Evolutionary conservation across 169 alveolate genomes (phyloP).

Genomic region (Ichthyophthirius multifiliis): DNA sequence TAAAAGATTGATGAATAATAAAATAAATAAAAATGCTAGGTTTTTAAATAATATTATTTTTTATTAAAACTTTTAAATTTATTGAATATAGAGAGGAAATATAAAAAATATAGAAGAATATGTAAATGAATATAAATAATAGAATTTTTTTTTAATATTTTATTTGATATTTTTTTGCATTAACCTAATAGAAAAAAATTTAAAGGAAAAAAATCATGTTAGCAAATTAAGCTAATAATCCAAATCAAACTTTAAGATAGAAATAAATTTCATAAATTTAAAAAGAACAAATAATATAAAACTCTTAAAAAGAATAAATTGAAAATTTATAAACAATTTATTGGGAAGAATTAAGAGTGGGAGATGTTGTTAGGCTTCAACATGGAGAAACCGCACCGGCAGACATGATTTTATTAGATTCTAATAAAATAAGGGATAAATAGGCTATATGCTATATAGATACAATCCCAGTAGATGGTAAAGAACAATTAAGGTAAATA

Average conservation of each 20-base stretch:
- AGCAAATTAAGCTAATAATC: background rate
- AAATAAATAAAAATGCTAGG: background rate
- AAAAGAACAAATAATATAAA: background rate
- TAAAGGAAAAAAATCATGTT: background rate
- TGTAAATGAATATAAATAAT: background rate
- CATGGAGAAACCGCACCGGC: conserved; percentile 65
- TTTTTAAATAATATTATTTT: background rate
- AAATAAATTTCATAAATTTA: background rate
- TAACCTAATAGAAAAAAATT: background rate
- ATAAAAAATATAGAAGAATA: background rate
- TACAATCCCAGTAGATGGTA: conserved; percentile 24
- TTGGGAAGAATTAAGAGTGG: conserved; percentile 55
- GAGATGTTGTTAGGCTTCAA: conserved; percentile 48
- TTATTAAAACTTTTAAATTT: background rate
- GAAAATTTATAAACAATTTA: conserved; percentile 2
- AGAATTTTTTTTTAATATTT: too few species aligned
- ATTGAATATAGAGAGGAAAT: background rate
- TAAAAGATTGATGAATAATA: background rate
- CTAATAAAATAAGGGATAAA: conserved; percentile 38
- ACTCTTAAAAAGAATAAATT: background rate
- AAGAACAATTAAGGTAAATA: background rate
- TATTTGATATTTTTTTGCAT: background rate
- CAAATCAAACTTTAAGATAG: background rate
- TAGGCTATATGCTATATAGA: conserved; percentile 35
- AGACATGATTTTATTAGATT: conserved; percentile 58